These are phyloP conservation scores for Penstemon eatonii DNA, from an alignment of 257 asterid genomes.

Conservation along the genomic window DNA sequence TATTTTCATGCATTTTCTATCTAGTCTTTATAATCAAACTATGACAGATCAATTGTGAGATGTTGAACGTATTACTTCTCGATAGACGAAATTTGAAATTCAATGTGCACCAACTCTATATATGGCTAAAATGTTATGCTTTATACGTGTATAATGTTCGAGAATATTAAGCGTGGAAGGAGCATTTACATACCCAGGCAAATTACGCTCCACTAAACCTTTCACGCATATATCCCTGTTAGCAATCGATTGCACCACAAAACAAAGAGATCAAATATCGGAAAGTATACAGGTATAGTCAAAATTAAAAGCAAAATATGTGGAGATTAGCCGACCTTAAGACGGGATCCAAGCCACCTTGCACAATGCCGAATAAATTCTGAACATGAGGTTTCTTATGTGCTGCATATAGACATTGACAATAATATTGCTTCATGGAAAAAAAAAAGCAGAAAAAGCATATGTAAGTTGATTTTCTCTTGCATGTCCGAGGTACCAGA, in stretches of 20 bases:
- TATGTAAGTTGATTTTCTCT: constrained; percentile 2
- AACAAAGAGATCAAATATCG: constrained; percentile 16
- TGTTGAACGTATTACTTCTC: no score
- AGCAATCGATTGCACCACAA: constrained; percentile 28
- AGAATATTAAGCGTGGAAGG: neutral
- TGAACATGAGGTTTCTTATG: constrained; percentile 92
- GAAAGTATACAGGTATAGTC: neutral
- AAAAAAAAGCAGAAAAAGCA: constrained; percentile 10
- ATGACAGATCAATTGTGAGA: no score
- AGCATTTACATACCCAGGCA: constrained; percentile 76
- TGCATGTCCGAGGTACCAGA: constrained; percentile 5
- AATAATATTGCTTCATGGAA: constrained; percentile 19
- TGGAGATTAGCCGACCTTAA: constrained; percentile 54
- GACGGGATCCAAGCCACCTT: constrained; percentile 97
- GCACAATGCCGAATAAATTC: constrained; percentile 96
- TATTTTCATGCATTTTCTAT: no score
- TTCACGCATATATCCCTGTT: constrained; percentile 91
- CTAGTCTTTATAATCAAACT: no score
- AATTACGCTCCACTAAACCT: constrained; percentile 87
- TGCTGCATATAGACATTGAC: constrained; percentile 54
- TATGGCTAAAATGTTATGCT: constrained; percentile 9
- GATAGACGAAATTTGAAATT: neutral
- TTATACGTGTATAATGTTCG: neutral
- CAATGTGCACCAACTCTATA: neutral
- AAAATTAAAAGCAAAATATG: constrained; percentile 1